phyloP scores from a whole-genome alignment of 2,329 filamentous ascomycete genomes.

The Colletotrichum horii region DNA sequence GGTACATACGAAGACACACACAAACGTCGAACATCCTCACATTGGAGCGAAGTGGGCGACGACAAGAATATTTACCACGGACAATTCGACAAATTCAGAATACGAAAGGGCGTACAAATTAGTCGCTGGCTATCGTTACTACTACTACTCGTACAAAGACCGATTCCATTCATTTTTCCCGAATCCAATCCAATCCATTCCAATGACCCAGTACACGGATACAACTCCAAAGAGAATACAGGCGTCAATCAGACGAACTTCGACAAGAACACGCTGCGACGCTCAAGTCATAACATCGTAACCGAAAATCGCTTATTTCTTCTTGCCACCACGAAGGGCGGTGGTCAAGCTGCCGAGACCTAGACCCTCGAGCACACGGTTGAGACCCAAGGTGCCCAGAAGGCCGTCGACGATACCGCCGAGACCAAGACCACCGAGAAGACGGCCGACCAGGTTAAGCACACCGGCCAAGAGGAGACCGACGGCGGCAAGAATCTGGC shows the following conservation, averaged over 20 bases:
- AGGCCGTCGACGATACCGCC: constrained; percentile 82
- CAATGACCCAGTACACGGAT: not conserved
- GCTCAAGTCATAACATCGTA: not conserved
- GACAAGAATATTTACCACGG: not conserved
- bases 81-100: not conserved
- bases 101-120: not conserved
- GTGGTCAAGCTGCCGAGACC: constrained; percentile 63
- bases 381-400: constrained; percentile 77
- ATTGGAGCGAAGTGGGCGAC: not conserved
- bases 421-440: constrained; percentile 82
- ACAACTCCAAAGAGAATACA: not conserved
- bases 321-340: constrained; percentile 34
- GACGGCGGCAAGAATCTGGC: constrained; percentile 91
- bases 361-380: constrained; percentile 75
- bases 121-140: not conserved
- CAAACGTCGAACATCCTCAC: not conserved
- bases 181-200: not conserved
- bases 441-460: constrained; percentile 79
- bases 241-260: not conserved
- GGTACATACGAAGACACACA: not conserved
- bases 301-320: constrained; percentile 26
- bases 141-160: constrained; percentile 11
- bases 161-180: not conserved
- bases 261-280: not conserved
- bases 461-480: constrained; percentile 84